Conservation (phyloP, 2,329 filamentous ascomycete species). For the Chaetomiaceae sp. region DNA sequence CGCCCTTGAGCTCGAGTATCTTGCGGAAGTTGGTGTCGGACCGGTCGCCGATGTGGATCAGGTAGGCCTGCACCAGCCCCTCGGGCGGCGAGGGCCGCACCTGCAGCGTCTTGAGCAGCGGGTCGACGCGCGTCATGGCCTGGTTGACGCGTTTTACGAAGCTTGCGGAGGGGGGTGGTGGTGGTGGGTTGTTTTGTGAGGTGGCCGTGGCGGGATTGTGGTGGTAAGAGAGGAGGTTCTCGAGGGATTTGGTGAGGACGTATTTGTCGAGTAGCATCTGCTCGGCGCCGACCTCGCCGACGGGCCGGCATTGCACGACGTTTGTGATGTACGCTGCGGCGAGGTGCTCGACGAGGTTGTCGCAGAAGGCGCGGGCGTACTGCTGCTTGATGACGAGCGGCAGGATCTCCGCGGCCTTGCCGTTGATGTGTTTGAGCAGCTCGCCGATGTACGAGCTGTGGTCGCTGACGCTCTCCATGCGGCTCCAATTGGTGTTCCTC, state of each 20-base stretch:
- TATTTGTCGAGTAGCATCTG: slow-evolving; percentile 98
- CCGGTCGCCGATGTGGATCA: slow-evolving; percentile 92
- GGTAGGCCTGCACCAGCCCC: slow-evolving; percentile 90
- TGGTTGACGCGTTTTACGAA: slow-evolving; percentile 83
- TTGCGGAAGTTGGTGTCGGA: slow-evolving; percentile 95
- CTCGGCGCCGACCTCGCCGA: slow-evolving; percentile 90
- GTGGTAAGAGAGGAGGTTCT: slow-evolving; percentile 62
- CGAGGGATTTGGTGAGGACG: slow-evolving; percentile 73
- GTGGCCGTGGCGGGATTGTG: slow-evolving; percentile 14
- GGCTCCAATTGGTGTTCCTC: slow-evolving; percentile 92
- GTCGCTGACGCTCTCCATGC: slow-evolving; percentile 87
- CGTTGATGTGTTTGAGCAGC: slow-evolving; percentile 66
- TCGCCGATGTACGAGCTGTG: slow-evolving; percentile 89
- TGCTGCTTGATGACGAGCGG: slow-evolving; percentile 78
- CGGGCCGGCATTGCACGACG: slow-evolving; percentile 81
- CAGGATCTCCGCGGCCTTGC: slow-evolving; percentile 67
- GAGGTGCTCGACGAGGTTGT: slow-evolving; percentile 88
- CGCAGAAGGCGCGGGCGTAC: slow-evolving; percentile 89
- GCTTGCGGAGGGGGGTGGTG: slow-evolving; percentile 46
- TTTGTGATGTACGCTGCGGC: slow-evolving; percentile 73
- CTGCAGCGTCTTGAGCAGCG: slow-evolving; percentile 91
- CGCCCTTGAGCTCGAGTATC: slow-evolving; percentile 90
- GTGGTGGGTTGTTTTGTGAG: no score
- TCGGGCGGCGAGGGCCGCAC: slow-evolving; percentile 87
- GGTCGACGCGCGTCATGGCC: slow-evolving; percentile 80